Evolutionary conservation across 2,329 filamentous ascomycete genomes (phyloP).

Genomic region (Penicillium sp.): DNA sequence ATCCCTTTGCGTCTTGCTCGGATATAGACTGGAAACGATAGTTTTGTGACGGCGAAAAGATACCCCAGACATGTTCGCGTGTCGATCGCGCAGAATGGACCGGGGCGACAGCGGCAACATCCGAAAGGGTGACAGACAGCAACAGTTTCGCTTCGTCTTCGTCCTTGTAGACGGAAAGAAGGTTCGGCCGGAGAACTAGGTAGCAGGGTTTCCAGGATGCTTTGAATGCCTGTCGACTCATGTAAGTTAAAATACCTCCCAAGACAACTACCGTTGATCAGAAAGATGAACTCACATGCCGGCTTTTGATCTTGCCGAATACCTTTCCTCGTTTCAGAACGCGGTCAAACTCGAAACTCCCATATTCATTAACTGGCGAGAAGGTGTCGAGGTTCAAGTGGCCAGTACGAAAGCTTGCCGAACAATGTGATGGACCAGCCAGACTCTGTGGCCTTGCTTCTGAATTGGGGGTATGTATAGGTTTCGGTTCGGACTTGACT

Average conservation of each 20-base stretch:
- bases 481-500: conserved; percentile 5
- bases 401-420: conserved; percentile 31
- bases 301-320: conserved; percentile 86
- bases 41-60: conserved; percentile 88
- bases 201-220: conserved; percentile 88
- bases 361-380: conserved; percentile 88
- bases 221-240: conserved; percentile 33
- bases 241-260: not conserved
- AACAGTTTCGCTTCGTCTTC: conserved; percentile 84
- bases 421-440: conserved; percentile 20
- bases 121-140: conserved; percentile 80
- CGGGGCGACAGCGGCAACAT: conserved; percentile 84
- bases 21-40: conserved; percentile 80
- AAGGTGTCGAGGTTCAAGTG: conserved; percentile 61
- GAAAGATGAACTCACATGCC: conserved; percentile 61
- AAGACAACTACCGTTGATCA: not conserved
- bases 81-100: conserved; percentile 87
- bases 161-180: conserved; percentile 89
- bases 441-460: conserved; percentile 14
- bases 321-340: conserved; percentile 87
- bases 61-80: conserved; percentile 80
- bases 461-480: conserved; percentile 1
- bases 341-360: conserved; percentile 92
- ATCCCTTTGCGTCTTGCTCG: conserved; percentile 72
- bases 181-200: conserved; percentile 83